These are phyloP conservation scores for Nakazawaea ambrosiae DNA, from an alignment of 805 yeast species.

Conservation along the genomic window DNA sequence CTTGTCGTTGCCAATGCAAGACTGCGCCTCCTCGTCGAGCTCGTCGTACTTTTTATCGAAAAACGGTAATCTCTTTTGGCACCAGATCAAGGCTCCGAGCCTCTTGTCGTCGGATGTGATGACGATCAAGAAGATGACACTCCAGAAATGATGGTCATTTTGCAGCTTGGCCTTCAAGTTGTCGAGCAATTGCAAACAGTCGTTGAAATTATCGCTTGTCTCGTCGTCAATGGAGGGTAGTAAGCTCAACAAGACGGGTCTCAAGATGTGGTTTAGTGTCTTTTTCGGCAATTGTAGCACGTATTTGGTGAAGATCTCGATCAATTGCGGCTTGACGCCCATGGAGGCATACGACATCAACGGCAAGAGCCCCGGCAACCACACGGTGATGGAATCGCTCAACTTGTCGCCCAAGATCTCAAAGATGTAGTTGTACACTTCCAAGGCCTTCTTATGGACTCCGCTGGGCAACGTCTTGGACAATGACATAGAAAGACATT, in stretches of 20 bases:
- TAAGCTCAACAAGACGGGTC: conserved; percentile 66
- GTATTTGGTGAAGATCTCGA: conserved; percentile 52
- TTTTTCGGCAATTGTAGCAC: conserved; percentile 45
- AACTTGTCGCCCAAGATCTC: conserved; percentile 53
- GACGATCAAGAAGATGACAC: conserved; percentile 64
- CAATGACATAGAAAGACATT: conserved; percentile 69
- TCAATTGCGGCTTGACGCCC: conserved; percentile 73
- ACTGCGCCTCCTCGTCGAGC: conserved; percentile 36
- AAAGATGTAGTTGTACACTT: conserved; percentile 68
- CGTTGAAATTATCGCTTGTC: conserved; percentile 70
- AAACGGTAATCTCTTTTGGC: conserved; percentile 56
- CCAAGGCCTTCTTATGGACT: conserved; percentile 84
- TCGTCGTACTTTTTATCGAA: conserved; percentile 22
- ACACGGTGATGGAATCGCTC: conserved; percentile 50
- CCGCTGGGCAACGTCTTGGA: conserved; percentile 87
- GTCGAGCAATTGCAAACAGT: conserved; percentile 55
- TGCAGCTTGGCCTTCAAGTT: conserved; percentile 45
- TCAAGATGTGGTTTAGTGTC: conserved; percentile 47
- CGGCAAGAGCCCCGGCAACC: conserved; percentile 94
- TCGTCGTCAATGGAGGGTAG: conserved; percentile 92
- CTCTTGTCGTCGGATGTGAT: conserved; percentile 75
- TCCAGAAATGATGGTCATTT: conserved; percentile 84
- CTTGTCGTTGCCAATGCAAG: conserved; percentile 62
- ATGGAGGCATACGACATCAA: conserved; percentile 83
- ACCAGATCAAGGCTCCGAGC: conserved; percentile 79